Percentiles rank a stretch among this genome's conserved stretches.
Evolutionary conservation across 257 asterid species (phyloP).

Genomic region (Primulina tabacum): DNA sequence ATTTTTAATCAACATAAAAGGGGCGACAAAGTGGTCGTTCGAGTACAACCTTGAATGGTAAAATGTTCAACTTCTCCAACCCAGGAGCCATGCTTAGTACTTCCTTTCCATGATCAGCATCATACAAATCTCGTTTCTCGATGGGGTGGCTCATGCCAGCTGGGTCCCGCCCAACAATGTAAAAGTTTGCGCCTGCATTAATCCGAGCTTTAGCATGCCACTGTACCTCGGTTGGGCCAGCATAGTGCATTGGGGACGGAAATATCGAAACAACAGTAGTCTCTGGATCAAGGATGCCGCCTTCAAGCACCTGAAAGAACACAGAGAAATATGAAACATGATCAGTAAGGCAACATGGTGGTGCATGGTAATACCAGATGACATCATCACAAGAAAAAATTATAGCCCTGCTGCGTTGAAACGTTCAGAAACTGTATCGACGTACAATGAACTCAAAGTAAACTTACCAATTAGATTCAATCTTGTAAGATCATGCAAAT

Average conservation of each 20-base stretch:
- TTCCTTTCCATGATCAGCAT: conserved; percentile 98
- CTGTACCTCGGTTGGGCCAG: conserved; percentile 96
- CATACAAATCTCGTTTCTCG: conserved; percentile 84
- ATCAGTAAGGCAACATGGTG: background rate
- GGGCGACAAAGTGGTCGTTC: background rate
- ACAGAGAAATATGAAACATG: background rate
- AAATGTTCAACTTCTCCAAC: conserved; percentile 75
- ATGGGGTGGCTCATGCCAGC: conserved; percentile 95
- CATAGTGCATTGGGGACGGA: conserved; percentile 98
- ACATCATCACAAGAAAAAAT: background rate
- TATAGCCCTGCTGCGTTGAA: background rate
- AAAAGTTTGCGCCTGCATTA: conserved; percentile 92
- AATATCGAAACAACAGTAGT: conserved; percentile 90
- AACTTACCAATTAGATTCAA: background rate
- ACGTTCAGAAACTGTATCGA: background rate
- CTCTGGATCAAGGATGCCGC: conserved; percentile 86
- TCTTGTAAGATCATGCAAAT: background rate
- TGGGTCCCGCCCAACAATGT: conserved; percentile 89
- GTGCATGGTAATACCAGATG: background rate
- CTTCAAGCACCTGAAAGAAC: conserved; percentile 71
- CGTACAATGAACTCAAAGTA: background rate
- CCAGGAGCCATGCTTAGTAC: conserved; percentile 97
- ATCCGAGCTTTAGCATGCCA: conserved; percentile 99
- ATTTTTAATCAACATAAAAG: conserved; percentile 3
- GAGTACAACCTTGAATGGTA: conserved; percentile 73